These are phyloP conservation scores for Monilinia vaccinii-corymbosi DNA, from an alignment of 2,329 filamentous ascomycete species.

Conservation along the genomic window DNA sequence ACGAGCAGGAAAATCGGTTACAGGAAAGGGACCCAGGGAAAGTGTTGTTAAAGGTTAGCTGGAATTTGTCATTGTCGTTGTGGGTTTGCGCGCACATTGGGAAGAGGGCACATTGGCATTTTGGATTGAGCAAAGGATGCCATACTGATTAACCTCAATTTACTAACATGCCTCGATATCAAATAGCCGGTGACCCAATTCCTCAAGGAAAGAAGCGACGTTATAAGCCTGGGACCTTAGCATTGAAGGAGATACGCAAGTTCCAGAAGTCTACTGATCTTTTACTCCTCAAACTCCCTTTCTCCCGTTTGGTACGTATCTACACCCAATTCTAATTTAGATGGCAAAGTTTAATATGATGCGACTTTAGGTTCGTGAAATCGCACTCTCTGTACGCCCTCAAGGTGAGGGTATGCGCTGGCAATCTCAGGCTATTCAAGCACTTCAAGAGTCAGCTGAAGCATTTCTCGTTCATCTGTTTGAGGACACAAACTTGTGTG, in stretches of 20 bases:
- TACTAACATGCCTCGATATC: neutral
- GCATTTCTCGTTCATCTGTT: conserved; percentile 95
- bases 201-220: conserved; percentile 53
- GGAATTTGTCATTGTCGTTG: neutral
- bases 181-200: conserved; percentile 61
- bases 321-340: neutral
- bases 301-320: conserved; percentile 57
- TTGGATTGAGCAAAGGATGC: no score
- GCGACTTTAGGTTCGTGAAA: conserved; percentile 53
- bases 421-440: conserved; percentile 92
- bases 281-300: conserved; percentile 70
- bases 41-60: conserved; percentile 10
- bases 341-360: neutral
- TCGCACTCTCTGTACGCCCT: conserved; percentile 56
- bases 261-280: conserved; percentile 89
- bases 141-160: neutral
- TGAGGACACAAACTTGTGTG: conserved; percentile 91
- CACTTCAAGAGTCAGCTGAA: conserved; percentile 91
- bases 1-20: neutral
- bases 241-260: conserved; percentile 81
- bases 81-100: neutral
- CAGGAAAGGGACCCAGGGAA: neutral
- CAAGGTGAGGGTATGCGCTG: conserved; percentile 68
- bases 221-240: conserved; percentile 72
- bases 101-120: no score